These are phyloP conservation scores for Eleusine indica DNA, from an alignment of 176 grass and related monocot species.

Conservation along the genomic window DNA sequence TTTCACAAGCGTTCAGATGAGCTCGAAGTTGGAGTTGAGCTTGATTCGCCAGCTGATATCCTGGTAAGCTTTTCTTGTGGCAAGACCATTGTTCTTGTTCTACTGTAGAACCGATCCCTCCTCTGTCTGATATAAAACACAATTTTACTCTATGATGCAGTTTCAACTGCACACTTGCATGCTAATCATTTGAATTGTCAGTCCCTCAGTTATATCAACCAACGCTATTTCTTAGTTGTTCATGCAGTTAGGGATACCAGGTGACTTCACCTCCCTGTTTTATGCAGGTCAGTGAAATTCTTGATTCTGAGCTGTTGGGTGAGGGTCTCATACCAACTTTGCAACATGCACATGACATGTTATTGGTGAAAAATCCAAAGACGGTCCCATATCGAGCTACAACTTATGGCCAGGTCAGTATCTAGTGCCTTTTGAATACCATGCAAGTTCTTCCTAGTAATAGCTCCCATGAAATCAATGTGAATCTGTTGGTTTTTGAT, in stretches of 20 bases:
- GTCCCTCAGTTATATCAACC: background rate
- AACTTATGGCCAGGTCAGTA: conserved; percentile 69
- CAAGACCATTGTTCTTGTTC: background rate
- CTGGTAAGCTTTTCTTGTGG: conserved; percentile 46
- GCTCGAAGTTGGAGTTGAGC: conserved; percentile 59
- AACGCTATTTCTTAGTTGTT: background rate
- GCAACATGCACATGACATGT: conserved; percentile 86
- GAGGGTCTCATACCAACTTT: conserved; percentile 95
- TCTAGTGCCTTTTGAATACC: background rate
- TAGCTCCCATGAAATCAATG: conserved; percentile 7
- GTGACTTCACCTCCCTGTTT: conserved; percentile 7
- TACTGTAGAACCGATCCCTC: background rate
- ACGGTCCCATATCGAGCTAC: conserved; percentile 80
- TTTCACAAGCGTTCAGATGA: conserved; percentile 87
- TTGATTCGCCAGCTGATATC: conserved; percentile 70
- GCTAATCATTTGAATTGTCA: background rate
- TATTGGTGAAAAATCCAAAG: conserved; percentile 69
- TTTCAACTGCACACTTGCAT: background rate
- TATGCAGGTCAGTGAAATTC: conserved; percentile 89
- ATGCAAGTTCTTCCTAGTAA: conserved; percentile 4
- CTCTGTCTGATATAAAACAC: background rate
- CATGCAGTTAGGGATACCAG: background rate
- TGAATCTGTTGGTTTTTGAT: conserved; percentile 36
- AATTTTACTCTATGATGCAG: background rate
- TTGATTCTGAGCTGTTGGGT: conserved; percentile 94